phyloP scores from a whole-genome alignment of 306 rosid species.

The Quercus suber region DNA sequence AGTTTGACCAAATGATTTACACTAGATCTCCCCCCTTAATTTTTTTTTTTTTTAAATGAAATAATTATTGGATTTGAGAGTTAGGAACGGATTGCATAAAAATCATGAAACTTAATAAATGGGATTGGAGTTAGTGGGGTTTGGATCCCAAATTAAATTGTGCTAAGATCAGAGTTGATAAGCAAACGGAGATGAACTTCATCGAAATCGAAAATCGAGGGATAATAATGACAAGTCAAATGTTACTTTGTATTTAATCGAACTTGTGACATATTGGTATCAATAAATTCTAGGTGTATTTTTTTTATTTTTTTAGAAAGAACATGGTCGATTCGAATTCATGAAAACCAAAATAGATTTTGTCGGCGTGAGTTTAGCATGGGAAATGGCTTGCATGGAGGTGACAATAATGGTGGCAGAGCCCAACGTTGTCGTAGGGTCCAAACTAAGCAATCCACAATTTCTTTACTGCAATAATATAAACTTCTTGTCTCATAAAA shows the following conservation, averaged over 20 bases:
- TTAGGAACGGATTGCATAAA: neutral
- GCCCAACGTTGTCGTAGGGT: constrained; percentile 1
- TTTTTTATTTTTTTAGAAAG: neutral
- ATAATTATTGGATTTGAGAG: neutral
- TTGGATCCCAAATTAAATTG: neutral
- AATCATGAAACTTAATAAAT: neutral
- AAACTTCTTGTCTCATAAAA: too few relatives aligned
- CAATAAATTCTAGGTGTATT: neutral
- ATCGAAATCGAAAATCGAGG: constrained; percentile 2
- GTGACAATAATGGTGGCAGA: constrained; percentile 22
- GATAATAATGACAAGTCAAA: constrained; percentile 1
- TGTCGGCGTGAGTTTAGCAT: constrained; percentile 9
- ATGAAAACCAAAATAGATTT: constrained; percentile 7
- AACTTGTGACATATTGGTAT: neutral
- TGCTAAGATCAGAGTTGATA: neutral
- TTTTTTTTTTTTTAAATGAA: neutral
- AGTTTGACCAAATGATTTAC: neutral
- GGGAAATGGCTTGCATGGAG: neutral
- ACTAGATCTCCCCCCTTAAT: neutral
- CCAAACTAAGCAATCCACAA: neutral
- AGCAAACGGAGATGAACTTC: constrained; percentile 13
- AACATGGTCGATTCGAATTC: neutral
- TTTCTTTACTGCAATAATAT: neutral
- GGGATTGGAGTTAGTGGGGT: neutral
- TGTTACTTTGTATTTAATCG: constrained; percentile 8